phyloP scores from a whole-genome alignment of 2,329 filamentous ascomycete genomes.

The Purpureocillium lavendulum region DNA sequence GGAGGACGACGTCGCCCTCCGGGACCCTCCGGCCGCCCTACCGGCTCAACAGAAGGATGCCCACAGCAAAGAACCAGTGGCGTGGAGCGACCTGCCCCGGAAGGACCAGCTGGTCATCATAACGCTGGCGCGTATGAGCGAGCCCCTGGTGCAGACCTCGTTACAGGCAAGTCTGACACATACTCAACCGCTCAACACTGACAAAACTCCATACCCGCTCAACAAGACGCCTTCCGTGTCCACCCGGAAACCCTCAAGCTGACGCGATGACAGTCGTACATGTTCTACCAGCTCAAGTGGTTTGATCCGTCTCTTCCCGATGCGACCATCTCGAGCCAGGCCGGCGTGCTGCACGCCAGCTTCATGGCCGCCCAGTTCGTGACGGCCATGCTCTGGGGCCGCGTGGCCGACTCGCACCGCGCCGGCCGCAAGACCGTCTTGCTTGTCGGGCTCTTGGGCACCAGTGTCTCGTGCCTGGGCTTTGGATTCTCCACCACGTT shows the following conservation, averaged over 20 bases:
- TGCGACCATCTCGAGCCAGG: constrained; percentile 66
- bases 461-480: constrained; percentile 27
- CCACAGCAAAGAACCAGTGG: constrained; percentile 10
- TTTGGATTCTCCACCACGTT: constrained; percentile 62
- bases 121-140: constrained; percentile 69
- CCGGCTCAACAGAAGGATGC: too few relatives aligned
- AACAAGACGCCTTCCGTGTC: too few relatives aligned
- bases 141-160: constrained; percentile 74
- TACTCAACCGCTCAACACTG: not conserved
- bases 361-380: constrained; percentile 79
- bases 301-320: constrained; percentile 50
- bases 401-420: constrained; percentile 53
- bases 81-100: constrained; percentile 64
- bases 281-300: constrained; percentile 83
- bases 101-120: constrained; percentile 73
- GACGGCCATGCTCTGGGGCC: constrained; percentile 77
- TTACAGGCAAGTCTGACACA: constrained; percentile 33
- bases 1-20: not conserved
- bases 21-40: not conserved
- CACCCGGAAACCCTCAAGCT: not conserved
- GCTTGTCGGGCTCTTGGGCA: constrained; percentile 67
- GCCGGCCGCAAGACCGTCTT: constrained; percentile 72
- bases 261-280: constrained; percentile 50
- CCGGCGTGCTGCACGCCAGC: constrained; percentile 67
- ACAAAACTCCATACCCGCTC: too few relatives aligned